A percentile compares a stretch with the other conserved stretches of the same genome.
phyloP scores from a whole-genome alignment of 345 rosid genomes.

The Camelina sativa region DNA sequence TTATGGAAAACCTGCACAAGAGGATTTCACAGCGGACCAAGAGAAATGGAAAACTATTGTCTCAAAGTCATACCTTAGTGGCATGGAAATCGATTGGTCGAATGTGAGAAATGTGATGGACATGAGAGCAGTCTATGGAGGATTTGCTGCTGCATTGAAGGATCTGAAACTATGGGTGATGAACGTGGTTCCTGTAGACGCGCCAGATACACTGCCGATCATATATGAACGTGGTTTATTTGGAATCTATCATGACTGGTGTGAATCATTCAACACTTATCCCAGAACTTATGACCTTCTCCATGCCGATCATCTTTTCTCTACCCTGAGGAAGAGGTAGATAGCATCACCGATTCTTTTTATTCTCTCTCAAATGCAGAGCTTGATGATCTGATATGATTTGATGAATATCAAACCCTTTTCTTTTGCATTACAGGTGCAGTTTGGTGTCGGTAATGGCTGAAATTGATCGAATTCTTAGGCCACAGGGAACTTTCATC shows the following conservation, averaged over 20 bases:
- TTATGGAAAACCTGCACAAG: slow-evolving; percentile 70
- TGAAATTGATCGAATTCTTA: slow-evolving; percentile 78
- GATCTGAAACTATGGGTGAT: slow-evolving; percentile 83
- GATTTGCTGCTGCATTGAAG: slow-evolving; percentile 82
- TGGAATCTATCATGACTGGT: slow-evolving; percentile 94
- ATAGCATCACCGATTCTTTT: neutral
- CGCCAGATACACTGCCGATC: slow-evolving; percentile 81
- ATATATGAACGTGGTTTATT: slow-evolving; percentile 92
- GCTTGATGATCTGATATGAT: slow-evolving; percentile 1
- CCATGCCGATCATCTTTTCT: slow-evolving; percentile 84
- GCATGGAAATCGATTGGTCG: slow-evolving; percentile 70
- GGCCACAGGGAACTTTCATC: slow-evolving; percentile 82
- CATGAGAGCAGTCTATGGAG: slow-evolving; percentile 96
- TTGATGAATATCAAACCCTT: neutral
- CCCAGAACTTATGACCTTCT: slow-evolving; percentile 89
- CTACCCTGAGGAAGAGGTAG: slow-evolving; percentile 67
- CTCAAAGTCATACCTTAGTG: slow-evolving; percentile 61
- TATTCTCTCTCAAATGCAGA: neutral
- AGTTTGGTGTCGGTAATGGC: slow-evolving; percentile 63
- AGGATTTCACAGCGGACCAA: slow-evolving; percentile 68
- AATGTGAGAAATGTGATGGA: slow-evolving; percentile 84
- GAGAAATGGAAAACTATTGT: slow-evolving; percentile 70
- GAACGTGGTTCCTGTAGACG: slow-evolving; percentile 77
- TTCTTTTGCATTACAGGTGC: slow-evolving; percentile 59
- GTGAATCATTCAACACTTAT: slow-evolving; percentile 86